Conservation (phyloP, 2,329 filamentous ascomycete genomes). For the Septoria petroselini region DNA sequence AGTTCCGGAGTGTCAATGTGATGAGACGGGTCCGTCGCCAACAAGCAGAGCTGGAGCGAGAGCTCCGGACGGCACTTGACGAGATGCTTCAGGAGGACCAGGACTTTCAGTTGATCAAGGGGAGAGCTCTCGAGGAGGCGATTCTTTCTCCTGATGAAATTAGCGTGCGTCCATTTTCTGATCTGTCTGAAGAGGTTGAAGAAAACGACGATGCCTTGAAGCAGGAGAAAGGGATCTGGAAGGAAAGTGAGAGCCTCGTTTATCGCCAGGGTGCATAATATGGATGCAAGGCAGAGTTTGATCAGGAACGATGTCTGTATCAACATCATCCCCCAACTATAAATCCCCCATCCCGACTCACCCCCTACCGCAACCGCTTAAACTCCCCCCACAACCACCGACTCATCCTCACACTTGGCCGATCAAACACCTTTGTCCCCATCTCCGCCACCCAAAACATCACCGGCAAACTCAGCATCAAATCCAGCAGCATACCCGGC, state of each 20-base stretch:
- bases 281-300: neutral
- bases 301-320: neutral
- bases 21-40: neutral
- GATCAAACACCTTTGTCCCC: conserved; percentile 25
- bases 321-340: neutral
- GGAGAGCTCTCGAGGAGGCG: neutral
- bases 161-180: too few species aligned
- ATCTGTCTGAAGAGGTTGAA: too few species aligned
- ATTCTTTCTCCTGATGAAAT: neutral
- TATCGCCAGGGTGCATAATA: too few species aligned
- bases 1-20: neutral
- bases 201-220: too few species aligned
- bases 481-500: conserved; percentile 20
- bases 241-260: too few species aligned
- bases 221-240: too few species aligned
- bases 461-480: conserved; percentile 19
- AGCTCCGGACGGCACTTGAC: neutral
- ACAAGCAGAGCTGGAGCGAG: neutral
- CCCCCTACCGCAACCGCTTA: conserved; percentile 13
- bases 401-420: conserved; percentile 19
- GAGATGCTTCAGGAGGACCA: neutral
- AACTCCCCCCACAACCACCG: conserved; percentile 18
- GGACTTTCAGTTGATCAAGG: neutral
- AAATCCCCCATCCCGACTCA: neutral
- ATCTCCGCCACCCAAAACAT: conserved; percentile 26